A percentile compares a stretch with the other conserved stretches of the same genome.
Evolutionary conservation across 495 filamentous ascomycete species (phyloP).

Genomic region (Melanomma pulvis-pyrius): DNA sequence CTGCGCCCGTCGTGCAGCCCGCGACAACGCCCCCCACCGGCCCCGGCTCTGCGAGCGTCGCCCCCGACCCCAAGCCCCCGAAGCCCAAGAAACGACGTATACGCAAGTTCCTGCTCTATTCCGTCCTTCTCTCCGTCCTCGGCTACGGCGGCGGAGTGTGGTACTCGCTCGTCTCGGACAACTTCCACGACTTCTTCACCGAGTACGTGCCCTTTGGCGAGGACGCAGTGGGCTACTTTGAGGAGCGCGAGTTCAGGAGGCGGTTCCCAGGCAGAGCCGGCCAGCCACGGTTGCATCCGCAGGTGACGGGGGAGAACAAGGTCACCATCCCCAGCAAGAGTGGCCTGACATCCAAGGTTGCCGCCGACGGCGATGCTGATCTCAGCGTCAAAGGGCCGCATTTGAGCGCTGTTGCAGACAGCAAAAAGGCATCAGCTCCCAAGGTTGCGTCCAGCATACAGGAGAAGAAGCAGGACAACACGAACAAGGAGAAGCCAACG

Average conservation of each 20-base stretch:
- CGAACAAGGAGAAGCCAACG: slow-evolving; percentile 39
- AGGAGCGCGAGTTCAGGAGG: slow-evolving; percentile 91
- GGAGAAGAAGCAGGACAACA: slow-evolving; percentile 32
- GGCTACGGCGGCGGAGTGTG: slow-evolving; percentile 87
- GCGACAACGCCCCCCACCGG: slow-evolving; percentile 45
- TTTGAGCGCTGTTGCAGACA: slow-evolving; percentile 41
- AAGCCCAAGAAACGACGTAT: slow-evolving; percentile 74
- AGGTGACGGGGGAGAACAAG: slow-evolving; percentile 58
- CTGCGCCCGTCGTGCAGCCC: slow-evolving; percentile 28
- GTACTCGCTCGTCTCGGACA: slow-evolving; percentile 90
- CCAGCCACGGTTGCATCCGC: slow-evolving; percentile 53
- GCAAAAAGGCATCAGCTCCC: background rate
- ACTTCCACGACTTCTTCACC: slow-evolving; percentile 99
- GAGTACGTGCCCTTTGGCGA: slow-evolving; percentile 96
- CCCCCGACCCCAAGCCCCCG: slow-evolving; percentile 49
- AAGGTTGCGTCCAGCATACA: slow-evolving; percentile 26
- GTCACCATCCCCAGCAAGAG: slow-evolving; percentile 83
- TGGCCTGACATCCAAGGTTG: slow-evolving; percentile 81
- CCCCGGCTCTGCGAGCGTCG: slow-evolving; percentile 46
- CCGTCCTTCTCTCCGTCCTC: slow-evolving; percentile 71
- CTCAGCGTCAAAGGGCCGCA: slow-evolving; percentile 41
- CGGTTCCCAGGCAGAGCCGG: slow-evolving; percentile 77
- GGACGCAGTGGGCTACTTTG: slow-evolving; percentile 93
- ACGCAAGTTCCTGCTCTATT: slow-evolving; percentile 70
- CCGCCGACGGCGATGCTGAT: slow-evolving; percentile 53